Percentiles rank a stretch among this genome's conserved stretches.
Evolutionary conservation across 768 basidiomycete species (phyloP).

Genomic region (Leccinum obscurum): DNA sequence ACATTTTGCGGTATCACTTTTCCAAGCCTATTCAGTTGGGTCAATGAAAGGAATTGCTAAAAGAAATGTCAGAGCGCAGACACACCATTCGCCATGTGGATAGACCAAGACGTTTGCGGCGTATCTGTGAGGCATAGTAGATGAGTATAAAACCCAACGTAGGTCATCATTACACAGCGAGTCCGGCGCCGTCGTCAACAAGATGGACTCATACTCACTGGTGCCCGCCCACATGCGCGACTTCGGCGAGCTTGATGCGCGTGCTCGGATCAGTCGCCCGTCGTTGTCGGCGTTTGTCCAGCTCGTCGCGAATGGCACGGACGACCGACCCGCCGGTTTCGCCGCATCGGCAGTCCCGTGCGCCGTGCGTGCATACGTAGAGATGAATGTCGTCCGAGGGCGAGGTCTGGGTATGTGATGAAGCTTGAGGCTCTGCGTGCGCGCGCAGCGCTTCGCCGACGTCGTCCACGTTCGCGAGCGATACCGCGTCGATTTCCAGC

Average conservation of each 20-base stretch:
- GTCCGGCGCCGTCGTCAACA: not conserved
- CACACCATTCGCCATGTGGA: slow-evolving; percentile 73
- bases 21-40: slow-evolving; percentile 53
- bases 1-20: slow-evolving; percentile 57
- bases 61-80: slow-evolving; percentile 5
- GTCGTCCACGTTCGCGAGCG: slow-evolving; percentile 50
- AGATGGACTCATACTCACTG: slow-evolving; percentile 47
- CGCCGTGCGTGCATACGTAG: slow-evolving; percentile 79
- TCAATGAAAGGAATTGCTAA: not conserved
- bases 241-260: slow-evolving; percentile 55
- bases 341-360: slow-evolving; percentile 79
- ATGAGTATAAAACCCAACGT: not conserved
- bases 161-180: not conserved
- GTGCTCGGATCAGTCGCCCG: slow-evolving; percentile 28
- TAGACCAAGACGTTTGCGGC: slow-evolving; percentile 63
- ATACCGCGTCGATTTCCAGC: slow-evolving; percentile 49
- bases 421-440: slow-evolving; percentile 34
- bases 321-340: slow-evolving; percentile 60
- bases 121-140: not conserved
- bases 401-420: not conserved
- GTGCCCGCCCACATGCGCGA: slow-evolving; percentile 84
- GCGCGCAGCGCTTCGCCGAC: slow-evolving; percentile 36
- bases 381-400: slow-evolving; percentile 39
- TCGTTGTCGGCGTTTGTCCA: slow-evolving; percentile 38
- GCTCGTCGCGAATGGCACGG: slow-evolving; percentile 52